phyloP scores from a whole-genome alignment of 352 stramenopile species.

The Elongisporangium prolatum region DNA sequence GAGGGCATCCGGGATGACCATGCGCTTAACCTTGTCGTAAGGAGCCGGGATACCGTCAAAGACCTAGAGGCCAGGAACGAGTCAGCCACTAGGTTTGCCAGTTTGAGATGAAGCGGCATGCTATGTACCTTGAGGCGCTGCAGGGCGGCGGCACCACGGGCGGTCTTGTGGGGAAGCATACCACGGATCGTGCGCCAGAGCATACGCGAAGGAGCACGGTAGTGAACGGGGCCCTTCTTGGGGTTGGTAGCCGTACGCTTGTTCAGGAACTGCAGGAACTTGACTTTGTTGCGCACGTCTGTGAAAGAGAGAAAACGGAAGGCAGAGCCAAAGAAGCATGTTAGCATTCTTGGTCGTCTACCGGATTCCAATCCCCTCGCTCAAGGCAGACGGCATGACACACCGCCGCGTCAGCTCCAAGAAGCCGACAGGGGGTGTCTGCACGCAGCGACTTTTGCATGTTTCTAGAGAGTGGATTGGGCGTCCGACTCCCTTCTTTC shows the following conservation, averaged over 20 bases:
- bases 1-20: conserved; percentile 97
- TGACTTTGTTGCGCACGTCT: conserved; percentile 96
- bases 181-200: conserved; percentile 91
- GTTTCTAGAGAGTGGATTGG: conserved; percentile 40
- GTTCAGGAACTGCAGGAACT: conserved; percentile 98
- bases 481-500: not conserved
- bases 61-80: conserved; percentile 37
- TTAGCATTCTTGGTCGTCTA: conserved; percentile 22
- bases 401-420: conserved; percentile 32
- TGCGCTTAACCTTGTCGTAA: conserved; percentile 99
- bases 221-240: conserved; percentile 96
- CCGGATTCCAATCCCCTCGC: conserved; percentile 12
- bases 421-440: conserved; percentile 53
- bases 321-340: conserved; percentile 12
- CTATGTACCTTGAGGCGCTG: conserved; percentile 89
- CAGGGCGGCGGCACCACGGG: conserved; percentile 93
- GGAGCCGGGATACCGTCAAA: conserved; percentile 98
- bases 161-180: conserved; percentile 99
- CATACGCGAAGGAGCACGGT: conserved; percentile 96
- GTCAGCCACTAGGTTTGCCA: not conserved
- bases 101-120: not conserved
- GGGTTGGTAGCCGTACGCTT: conserved; percentile 99
- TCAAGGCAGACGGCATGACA: conserved; percentile 70
- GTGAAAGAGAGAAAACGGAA: conserved; percentile 19
- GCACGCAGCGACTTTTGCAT: conserved; percentile 91